A percentile compares a stretch with the other conserved stretches of the same genome.
Conservation (phyloP, 1,139 yeast species). For the Kazachstania sp. region DNA sequence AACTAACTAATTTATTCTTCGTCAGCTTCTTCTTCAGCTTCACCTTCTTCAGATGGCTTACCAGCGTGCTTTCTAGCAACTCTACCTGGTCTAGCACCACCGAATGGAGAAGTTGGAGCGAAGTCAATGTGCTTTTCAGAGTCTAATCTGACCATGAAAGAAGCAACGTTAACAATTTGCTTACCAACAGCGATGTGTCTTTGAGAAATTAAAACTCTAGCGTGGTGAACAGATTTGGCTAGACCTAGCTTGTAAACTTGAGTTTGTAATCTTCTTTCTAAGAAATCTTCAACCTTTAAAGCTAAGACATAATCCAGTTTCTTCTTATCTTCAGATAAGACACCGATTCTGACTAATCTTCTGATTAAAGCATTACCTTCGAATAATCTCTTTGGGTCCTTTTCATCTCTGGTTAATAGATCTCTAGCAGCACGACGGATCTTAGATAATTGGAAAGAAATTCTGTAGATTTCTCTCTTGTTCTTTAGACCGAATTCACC, state of each 20-base stretch:
- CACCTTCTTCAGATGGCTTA: slow-evolving; percentile 37
- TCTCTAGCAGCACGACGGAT: slow-evolving; percentile 99
- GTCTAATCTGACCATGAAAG: slow-evolving; percentile 99
- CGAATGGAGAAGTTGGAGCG: slow-evolving; percentile 98
- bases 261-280: slow-evolving; percentile 99
- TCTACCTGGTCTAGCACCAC: slow-evolving; percentile 99
- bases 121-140: slow-evolving; percentile 99
- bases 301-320: slow-evolving; percentile 99
- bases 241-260: slow-evolving; percentile 99
- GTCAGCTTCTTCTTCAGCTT: slow-evolving; percentile 35
- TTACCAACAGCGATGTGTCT: slow-evolving; percentile 99
- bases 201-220: slow-evolving; percentile 97
- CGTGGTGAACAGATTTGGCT: slow-evolving; percentile 99
- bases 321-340: slow-evolving; percentile 98
- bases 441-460: slow-evolving; percentile 91
- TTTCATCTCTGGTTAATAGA: slow-evolving; percentile 98
- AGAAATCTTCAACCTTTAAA: slow-evolving; percentile 96
- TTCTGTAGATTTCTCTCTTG: slow-evolving; percentile 81
- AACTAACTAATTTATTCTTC: slow-evolving; percentile 38
- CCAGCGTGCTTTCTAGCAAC: slow-evolving; percentile 95
- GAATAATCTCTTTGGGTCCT: slow-evolving; percentile 99
- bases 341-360: slow-evolving; percentile 60
- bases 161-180: slow-evolving; percentile 98
- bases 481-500: slow-evolving; percentile 99
- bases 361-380: slow-evolving; percentile 96